Conservation (phyloP, 192 early-diverging fungal genomes). For the Linnemannia zychae region DNA sequence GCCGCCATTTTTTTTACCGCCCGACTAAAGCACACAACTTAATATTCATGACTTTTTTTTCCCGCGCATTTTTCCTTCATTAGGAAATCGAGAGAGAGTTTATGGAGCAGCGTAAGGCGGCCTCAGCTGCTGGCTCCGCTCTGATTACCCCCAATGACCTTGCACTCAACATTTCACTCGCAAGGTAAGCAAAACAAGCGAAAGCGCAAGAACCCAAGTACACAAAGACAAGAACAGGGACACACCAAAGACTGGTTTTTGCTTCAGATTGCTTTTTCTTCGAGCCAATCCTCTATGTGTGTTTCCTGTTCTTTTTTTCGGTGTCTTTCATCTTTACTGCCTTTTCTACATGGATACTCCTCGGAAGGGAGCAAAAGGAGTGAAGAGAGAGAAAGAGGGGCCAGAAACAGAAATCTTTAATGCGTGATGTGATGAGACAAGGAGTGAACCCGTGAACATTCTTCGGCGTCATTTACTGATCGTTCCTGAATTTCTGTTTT, state of each 20-base stretch:
- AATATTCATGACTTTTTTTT: slow-evolving; percentile 18
- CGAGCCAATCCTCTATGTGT: not conserved
- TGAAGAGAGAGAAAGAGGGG: not conserved
- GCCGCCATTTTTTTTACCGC: slow-evolving; percentile 1
- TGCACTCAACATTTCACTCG: slow-evolving; percentile 44
- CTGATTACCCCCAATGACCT: slow-evolving; percentile 47
- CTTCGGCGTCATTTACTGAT: not conserved
- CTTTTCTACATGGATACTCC: not conserved
- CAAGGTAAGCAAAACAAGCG: too few relatives aligned
- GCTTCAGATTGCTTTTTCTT: not conserved
- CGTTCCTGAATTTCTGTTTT: not conserved
- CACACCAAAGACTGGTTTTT: not conserved
- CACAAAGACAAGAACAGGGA: not conserved
- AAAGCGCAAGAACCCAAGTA: too few relatives aligned
- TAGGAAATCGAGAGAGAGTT: slow-evolving; percentile 57
- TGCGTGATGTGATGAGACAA: too few relatives aligned
- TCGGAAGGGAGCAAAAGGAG: not conserved
- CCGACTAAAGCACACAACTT: not conserved
- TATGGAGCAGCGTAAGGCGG: slow-evolving; percentile 51
- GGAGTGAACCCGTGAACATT: not conserved
- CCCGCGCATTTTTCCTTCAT: slow-evolving; percentile 36
- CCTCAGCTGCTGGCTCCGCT: slow-evolving; percentile 31
- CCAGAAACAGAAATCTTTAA: not conserved
- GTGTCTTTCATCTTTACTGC: not conserved
- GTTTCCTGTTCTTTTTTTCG: not conserved